Conservation (phyloP, 73 alveolate genomes). For the Tetrahymena elliotti region DNA sequence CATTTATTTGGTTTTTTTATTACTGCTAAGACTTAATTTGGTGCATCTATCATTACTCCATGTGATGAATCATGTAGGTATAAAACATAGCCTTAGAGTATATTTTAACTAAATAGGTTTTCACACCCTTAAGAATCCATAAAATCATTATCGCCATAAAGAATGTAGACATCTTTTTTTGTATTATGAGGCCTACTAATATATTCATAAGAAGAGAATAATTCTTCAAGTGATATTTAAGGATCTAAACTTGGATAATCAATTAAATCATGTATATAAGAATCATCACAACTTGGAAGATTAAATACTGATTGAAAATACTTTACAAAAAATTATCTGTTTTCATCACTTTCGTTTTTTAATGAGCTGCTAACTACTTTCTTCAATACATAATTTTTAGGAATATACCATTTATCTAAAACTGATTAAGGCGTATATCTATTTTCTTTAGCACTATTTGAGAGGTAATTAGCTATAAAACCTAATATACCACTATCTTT, state of each 20-base stretch:
- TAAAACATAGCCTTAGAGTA: background rate
- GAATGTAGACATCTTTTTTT: background rate
- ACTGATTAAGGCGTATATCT: background rate
- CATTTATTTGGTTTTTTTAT: background rate
- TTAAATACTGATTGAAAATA: background rate
- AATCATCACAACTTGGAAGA: background rate
- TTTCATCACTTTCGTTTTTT: background rate
- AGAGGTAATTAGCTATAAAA: background rate
- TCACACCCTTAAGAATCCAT: background rate
- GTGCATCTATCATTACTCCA: background rate
- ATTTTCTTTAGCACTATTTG: background rate
- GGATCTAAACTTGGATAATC: background rate
- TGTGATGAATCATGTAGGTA: background rate
- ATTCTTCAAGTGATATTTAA: background rate
- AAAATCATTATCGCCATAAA: background rate
- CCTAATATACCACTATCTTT: background rate
- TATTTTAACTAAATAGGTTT: background rate
- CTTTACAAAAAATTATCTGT: background rate
- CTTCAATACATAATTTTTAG: background rate
- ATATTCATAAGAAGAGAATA: background rate
- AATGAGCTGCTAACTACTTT: background rate
- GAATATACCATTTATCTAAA: background rate
- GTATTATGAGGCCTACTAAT: background rate
- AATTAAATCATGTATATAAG: background rate
- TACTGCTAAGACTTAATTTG: background rate